phyloP scores from a whole-genome alignment of 1,139 yeast genomes.

The Fermentozyma sake region DNA sequence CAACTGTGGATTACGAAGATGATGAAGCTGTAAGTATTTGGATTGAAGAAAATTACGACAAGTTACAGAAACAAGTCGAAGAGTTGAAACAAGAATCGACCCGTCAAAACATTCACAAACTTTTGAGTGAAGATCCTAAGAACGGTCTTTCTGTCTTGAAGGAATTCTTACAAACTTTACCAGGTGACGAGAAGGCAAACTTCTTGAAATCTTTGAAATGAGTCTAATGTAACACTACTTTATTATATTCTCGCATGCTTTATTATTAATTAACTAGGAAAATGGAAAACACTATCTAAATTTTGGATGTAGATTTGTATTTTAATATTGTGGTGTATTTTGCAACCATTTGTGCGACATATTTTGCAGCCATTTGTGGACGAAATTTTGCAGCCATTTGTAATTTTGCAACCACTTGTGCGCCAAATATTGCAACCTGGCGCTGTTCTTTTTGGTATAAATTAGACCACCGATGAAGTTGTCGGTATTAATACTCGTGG shows the following conservation, averaged over 20 bases:
- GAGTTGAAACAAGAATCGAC: conserved; percentile 62
- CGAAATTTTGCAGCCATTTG: too few species aligned
- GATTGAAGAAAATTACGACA: conserved; percentile 75
- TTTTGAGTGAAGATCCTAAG: conserved; percentile 54
- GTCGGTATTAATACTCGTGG: background rate
- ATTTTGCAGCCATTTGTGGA: too few species aligned
- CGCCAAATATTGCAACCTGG: too few species aligned
- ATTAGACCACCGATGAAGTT: background rate
- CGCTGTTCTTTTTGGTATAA: too few species aligned
- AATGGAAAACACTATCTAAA: conserved; percentile 2
- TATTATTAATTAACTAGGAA: conserved; percentile 5
- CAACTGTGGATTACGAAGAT: conserved; percentile 65
- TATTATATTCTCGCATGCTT: background rate
- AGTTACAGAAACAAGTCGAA: conserved; percentile 57
- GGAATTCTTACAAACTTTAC: conserved; percentile 55
- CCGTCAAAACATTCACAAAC: conserved; percentile 56
- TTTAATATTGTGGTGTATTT: background rate
- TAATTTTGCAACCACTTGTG: too few species aligned
- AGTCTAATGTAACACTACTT: conserved; percentile 5
- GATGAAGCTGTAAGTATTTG: conserved; percentile 80
- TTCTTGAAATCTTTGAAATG: conserved; percentile 31
- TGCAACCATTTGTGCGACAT: too few species aligned
- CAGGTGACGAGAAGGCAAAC: conserved; percentile 58
- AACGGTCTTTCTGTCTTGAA: conserved; percentile 55
- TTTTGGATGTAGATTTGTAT: background rate